phyloP scores from a whole-genome alignment of 345 rosid genomes.

The Tarenaya hassleriana region DNA sequence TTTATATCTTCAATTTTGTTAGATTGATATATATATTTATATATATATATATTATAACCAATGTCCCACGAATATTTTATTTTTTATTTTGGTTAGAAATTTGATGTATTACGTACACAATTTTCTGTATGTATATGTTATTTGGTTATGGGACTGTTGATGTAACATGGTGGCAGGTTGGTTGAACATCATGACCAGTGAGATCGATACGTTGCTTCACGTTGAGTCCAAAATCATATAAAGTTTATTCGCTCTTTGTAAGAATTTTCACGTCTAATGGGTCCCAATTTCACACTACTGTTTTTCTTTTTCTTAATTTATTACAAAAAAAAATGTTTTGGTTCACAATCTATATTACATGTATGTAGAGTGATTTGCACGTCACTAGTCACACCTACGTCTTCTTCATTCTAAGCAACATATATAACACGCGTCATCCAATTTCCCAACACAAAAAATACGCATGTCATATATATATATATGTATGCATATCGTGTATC shows the following conservation, averaged over 20 bases:
- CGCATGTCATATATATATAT: no score
- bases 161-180: constrained; percentile 18
- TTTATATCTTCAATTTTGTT: neutral
- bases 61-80: no score
- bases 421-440: no score
- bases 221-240: constrained; percentile 18
- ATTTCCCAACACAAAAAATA: no score
- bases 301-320: neutral
- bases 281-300: constrained; percentile 20
- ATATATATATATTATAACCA: no score
- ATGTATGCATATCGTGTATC: no score
- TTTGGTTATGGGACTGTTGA: constrained; percentile 22
- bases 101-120: no score
- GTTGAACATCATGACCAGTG: neutral
- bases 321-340: no score
- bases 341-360: no score
- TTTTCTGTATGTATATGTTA: neutral
- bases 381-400: constrained; percentile 23
- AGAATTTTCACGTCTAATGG: constrained; percentile 16
- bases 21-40: constrained; percentile 8
- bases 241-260: constrained; percentile 16
- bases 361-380: constrained; percentile 27
- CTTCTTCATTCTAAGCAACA: constrained; percentile 15
- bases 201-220: constrained; percentile 28
- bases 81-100: no score